phyloP scores from a whole-genome alignment of 1,284 basidiomycete species.

The Volvariella surrecta region DNA sequence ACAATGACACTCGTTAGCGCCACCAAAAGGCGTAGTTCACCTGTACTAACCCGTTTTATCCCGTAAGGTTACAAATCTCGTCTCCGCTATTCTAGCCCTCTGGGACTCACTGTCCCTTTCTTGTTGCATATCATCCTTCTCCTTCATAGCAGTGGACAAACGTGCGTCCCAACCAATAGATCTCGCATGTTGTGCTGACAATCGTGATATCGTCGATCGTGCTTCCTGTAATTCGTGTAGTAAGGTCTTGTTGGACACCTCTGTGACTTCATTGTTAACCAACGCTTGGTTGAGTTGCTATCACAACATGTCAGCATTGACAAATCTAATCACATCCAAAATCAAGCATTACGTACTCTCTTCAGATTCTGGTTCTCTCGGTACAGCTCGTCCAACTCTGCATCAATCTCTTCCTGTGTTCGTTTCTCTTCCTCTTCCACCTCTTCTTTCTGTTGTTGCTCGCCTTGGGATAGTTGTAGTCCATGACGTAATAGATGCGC shows the following conservation, averaged over 20 bases:
- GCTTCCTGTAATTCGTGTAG: slow-evolving; percentile 74
- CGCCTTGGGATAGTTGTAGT: background rate
- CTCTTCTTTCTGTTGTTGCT: background rate
- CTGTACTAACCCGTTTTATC: slow-evolving; percentile 45
- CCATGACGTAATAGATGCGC: background rate
- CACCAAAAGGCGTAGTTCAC: no score
- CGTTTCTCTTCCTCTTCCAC: background rate
- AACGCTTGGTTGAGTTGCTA: slow-evolving; percentile 77
- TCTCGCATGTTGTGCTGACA: slow-evolving; percentile 62
- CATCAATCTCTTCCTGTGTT: slow-evolving; percentile 6
- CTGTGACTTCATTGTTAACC: slow-evolving; percentile 76
- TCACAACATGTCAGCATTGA: slow-evolving; percentile 2
- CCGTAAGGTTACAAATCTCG: slow-evolving; percentile 51
- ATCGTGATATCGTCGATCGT: slow-evolving; percentile 57
- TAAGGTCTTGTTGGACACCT: slow-evolving; percentile 69
- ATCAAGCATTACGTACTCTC: slow-evolving; percentile 1
- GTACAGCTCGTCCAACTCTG: slow-evolving; percentile 3
- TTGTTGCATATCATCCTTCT: slow-evolving; percentile 82
- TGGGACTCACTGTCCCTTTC: slow-evolving; percentile 72
- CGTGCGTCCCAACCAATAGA: slow-evolving; percentile 64
- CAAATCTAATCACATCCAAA: background rate
- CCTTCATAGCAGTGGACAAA: slow-evolving; percentile 51
- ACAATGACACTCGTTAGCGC: background rate
- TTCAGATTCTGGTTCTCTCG: slow-evolving; percentile 6
- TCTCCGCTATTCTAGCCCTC: slow-evolving; percentile 64